Evolutionary conservation across 805 yeast genomes (phyloP).

Genomic region (Teunomyces gatunensis): DNA sequence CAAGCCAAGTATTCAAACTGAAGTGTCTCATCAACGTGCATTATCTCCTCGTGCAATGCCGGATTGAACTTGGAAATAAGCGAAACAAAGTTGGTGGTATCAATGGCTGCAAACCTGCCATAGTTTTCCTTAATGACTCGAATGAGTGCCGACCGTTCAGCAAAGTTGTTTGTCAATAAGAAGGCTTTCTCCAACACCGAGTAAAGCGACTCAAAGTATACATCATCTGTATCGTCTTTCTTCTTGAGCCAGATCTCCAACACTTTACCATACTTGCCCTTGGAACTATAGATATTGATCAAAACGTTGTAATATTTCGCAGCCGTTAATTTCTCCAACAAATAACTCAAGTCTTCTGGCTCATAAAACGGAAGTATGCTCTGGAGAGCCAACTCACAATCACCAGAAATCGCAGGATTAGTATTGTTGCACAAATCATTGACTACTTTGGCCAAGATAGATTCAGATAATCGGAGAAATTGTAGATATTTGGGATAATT

Average conservation of each 20-base stretch:
- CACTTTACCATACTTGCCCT: conserved; percentile 51
- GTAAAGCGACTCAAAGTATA: conserved; percentile 12
- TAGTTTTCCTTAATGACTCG: conserved; percentile 24
- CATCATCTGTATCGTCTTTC: conserved; percentile 7
- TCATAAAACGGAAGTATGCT: conserved; percentile 65
- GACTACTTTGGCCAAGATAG: conserved; percentile 48
- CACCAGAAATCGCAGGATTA: conserved; percentile 39
- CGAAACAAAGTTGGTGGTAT: conserved; percentile 33
- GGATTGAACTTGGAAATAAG: conserved; percentile 38
- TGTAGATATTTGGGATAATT: conserved; percentile 85
- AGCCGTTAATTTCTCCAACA: conserved; percentile 51
- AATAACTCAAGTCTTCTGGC: conserved; percentile 49
- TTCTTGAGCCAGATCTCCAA: conserved; percentile 50
- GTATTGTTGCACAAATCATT: conserved; percentile 46
- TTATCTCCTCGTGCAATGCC: conserved; percentile 34
- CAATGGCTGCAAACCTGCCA: conserved; percentile 20
- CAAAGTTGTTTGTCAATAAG: conserved; percentile 12
- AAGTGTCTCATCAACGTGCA: conserved; percentile 22
- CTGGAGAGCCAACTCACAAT: conserved; percentile 75
- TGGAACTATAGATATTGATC: conserved; percentile 52
- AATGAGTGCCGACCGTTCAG: conserved; percentile 24
- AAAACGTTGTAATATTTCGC: conserved; percentile 61
- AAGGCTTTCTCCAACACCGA: conserved; percentile 29
- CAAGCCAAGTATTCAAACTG: conserved; percentile 29
- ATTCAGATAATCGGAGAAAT: conserved; percentile 70